These are phyloP conservation scores for Pyronema omphalodes DNA, from an alignment of 495 filamentous ascomycete genomes.

Conservation along the genomic window DNA sequence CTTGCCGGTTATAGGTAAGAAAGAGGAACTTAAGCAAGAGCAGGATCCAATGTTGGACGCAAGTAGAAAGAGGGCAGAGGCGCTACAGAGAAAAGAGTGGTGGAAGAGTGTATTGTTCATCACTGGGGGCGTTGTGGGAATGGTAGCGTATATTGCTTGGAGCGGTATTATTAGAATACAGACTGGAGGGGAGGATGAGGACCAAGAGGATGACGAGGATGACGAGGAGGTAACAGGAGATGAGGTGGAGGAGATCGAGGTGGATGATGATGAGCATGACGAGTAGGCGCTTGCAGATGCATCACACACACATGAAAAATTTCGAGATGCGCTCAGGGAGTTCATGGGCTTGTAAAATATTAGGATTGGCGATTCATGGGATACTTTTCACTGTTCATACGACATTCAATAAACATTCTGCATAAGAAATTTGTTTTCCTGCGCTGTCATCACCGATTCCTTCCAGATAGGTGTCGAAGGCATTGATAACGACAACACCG, in stretches of 20 bases:
- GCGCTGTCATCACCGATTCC: too few species aligned
- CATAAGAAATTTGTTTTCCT: too few species aligned
- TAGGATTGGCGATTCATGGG: too few species aligned
- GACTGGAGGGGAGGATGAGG: neutral
- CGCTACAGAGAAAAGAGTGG: conserved; percentile 4
- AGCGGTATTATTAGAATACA: conserved; percentile 5
- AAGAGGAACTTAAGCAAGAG: conserved; percentile 6
- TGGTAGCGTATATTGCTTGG: conserved; percentile 20
- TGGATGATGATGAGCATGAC: neutral
- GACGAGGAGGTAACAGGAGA: neutral
- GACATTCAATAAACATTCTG: too few species aligned
- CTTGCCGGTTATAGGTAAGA: neutral
- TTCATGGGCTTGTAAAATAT: too few species aligned
- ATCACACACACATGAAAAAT: too few species aligned
- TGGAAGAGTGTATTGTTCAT: conserved; percentile 8
- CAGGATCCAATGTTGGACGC: conserved; percentile 6
- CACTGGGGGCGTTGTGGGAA: conserved; percentile 8
- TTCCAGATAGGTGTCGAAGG: too few species aligned
- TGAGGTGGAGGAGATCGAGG: conserved; percentile 24
- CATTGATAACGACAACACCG: too few species aligned
- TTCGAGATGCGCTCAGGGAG: too few species aligned
- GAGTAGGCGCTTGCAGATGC: neutral
- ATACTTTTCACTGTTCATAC: too few species aligned
- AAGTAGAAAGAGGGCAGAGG: conserved; percentile 3
- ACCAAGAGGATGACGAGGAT: neutral